Evolutionary conservation across 345 rosid genomes (phyloP).

Genomic region (Trapa incisa): DNA sequence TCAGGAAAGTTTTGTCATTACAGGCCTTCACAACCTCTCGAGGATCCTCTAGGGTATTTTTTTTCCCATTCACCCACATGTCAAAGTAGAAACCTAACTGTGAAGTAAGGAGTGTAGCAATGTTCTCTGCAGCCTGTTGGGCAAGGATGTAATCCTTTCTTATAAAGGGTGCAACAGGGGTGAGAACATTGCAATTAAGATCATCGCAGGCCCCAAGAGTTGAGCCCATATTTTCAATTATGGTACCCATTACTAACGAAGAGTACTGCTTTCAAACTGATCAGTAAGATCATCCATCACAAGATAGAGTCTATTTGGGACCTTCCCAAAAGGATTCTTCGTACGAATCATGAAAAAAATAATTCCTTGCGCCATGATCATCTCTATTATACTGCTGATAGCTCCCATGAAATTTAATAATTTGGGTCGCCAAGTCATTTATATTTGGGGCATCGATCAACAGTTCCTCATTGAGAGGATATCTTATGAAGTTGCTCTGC

Average conservation of each 20-base stretch:
- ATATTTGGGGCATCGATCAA: constrained; percentile 73
- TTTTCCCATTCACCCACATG: constrained; percentile 99
- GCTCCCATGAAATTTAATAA: constrained; percentile 96
- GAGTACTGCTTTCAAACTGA: constrained; percentile 85
- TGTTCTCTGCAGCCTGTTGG: constrained; percentile 79
- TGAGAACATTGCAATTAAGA: constrained; percentile 90
- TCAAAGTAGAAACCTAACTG: constrained; percentile 97
- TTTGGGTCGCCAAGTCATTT: constrained; percentile 72
- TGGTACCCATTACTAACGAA: constrained; percentile 82
- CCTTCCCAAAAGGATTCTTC: constrained; percentile 82
- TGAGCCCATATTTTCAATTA: constrained; percentile 78
- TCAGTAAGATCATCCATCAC: constrained; percentile 96
- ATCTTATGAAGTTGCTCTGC: constrained; percentile 82
- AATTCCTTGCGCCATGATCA: constrained; percentile 71
- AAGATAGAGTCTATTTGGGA: constrained; percentile 66
- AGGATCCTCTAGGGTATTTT: constrained; percentile 72
- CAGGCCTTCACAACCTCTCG: constrained; percentile 89
- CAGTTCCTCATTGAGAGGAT: constrained; percentile 93
- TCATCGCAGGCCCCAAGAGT: constrained; percentile 98
- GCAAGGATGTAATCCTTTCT: constrained; percentile 70
- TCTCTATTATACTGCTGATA: constrained; percentile 96
- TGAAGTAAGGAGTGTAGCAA: constrained; percentile 81
- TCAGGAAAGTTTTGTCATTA: constrained; percentile 86
- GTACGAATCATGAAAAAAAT: constrained; percentile 95
- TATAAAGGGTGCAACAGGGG: constrained; percentile 80